phyloP scores from a whole-genome alignment of 2,329 filamentous ascomycete genomes.

The Xylaria hypoxylon region DNA sequence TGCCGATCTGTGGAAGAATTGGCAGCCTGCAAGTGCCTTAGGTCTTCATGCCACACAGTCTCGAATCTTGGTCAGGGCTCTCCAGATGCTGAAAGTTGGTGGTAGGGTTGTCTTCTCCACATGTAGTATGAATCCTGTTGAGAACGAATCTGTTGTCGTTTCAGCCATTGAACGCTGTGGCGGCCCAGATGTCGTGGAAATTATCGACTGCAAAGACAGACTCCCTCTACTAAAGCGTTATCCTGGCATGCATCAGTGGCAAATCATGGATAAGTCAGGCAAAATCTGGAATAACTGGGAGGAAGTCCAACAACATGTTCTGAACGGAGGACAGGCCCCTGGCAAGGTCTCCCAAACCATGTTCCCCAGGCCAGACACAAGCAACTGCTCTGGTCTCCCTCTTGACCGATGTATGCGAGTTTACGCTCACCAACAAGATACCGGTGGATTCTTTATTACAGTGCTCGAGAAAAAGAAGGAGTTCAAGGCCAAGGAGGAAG shows the following conservation, averaged over 20 bases:
- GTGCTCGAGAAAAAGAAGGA: slow-evolving; percentile 93
- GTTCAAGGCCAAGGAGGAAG: slow-evolving; percentile 81
- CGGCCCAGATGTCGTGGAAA: slow-evolving; percentile 80
- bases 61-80: slow-evolving; percentile 87
- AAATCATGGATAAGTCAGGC: slow-evolving; percentile 87
- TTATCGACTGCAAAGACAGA: slow-evolving; percentile 84
- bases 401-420: slow-evolving; percentile 92
- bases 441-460: slow-evolving; percentile 96
- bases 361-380: slow-evolving; percentile 75
- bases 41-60: slow-evolving; percentile 89
- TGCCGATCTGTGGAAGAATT: slow-evolving; percentile 92
- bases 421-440: slow-evolving; percentile 95
- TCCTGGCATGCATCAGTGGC: slow-evolving; percentile 84
- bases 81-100: slow-evolving; percentile 96
- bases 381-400: slow-evolving; percentile 72
- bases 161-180: slow-evolving; percentile 92
- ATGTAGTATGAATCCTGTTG: slow-evolving; percentile 98
- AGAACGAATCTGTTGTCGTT: slow-evolving; percentile 93
- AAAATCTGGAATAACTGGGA: slow-evolving; percentile 84
- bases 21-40: slow-evolving; percentile 87
- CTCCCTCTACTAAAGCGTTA: slow-evolving; percentile 81
- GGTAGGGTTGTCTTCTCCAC: slow-evolving; percentile 97
- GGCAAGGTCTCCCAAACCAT: slow-evolving; percentile 81
- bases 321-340: slow-evolving; percentile 70
- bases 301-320: slow-evolving; percentile 78